Conservation (phyloP, 805 yeast genomes). For the Myxozyma nipponensis region DNA sequence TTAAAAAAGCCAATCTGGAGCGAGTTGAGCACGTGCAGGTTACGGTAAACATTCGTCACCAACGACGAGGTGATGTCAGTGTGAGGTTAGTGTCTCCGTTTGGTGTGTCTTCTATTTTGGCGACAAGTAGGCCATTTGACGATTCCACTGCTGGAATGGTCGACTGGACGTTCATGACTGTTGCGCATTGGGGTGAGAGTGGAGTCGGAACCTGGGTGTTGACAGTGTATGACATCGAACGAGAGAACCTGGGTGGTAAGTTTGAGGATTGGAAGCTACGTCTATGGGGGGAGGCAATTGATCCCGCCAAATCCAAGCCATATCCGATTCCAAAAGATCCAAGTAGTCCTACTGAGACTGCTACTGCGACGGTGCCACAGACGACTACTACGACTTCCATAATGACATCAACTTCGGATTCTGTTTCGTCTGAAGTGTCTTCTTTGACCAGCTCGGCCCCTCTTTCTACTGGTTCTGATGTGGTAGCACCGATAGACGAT, state of each 20-base stretch:
- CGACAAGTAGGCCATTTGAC: conserved; percentile 63
- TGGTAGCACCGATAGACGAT: conserved; percentile 4
- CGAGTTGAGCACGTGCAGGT: conserved; percentile 83
- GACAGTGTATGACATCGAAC: conserved; percentile 46
- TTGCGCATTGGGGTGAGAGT: conserved; percentile 94
- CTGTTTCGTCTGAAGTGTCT: conserved; percentile 15
- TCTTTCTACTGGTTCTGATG: conserved; percentile 14
- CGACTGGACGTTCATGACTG: conserved; percentile 92
- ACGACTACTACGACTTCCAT: conserved; percentile 22
- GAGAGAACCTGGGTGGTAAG: conserved; percentile 26
- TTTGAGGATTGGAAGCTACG: conserved; percentile 71
- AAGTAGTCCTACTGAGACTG: conserved; percentile 21
- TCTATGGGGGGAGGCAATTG: conserved; percentile 75
- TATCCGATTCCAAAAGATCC: conserved; percentile 43
- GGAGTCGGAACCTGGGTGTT: conserved; percentile 82
- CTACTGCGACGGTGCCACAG: conserved; percentile 21
- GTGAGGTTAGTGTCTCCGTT: conserved; percentile 68
- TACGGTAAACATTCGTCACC: conserved; percentile 63
- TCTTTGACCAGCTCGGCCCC: conserved; percentile 11
- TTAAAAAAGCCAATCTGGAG: conserved; percentile 58
- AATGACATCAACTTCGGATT: conserved; percentile 11
- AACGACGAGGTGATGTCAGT: conserved; percentile 64
- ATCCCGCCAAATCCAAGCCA: conserved; percentile 56
- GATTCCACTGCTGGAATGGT: conserved; percentile 53
- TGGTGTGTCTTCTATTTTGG: conserved; percentile 71